Evolutionary conservation across 805 yeast genomes (phyloP).

Genomic region (Wickerhamiella australiensis): DNA sequence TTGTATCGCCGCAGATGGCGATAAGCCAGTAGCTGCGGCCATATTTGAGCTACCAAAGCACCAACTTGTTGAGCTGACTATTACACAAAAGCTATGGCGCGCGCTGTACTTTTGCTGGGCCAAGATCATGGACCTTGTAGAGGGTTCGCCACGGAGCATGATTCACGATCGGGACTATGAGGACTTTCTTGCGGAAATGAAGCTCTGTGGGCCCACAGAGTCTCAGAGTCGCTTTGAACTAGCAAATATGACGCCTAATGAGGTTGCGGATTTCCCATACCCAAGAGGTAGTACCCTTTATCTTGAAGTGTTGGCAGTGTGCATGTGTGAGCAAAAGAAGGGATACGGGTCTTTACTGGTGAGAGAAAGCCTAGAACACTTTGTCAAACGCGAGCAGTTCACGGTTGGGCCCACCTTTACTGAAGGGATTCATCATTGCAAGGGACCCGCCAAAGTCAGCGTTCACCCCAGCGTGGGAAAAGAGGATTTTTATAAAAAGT

Average conservation of each 20-base stretch:
- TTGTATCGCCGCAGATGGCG: background rate
- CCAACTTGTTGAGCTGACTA: background rate
- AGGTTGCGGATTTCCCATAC: background rate
- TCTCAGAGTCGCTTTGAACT: background rate
- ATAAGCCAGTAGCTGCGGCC: background rate
- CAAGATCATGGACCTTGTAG: background rate
- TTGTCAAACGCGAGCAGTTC: background rate
- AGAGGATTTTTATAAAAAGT: background rate
- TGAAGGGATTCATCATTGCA: background rate
- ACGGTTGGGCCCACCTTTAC: background rate
- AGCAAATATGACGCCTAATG: background rate
- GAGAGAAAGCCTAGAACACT: background rate
- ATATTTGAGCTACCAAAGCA: background rate
- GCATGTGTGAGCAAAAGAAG: background rate
- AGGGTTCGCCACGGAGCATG: background rate
- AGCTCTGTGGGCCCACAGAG: background rate
- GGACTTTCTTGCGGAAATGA: background rate
- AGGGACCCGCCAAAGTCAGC: constrained; percentile 3
- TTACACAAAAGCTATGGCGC: background rate
- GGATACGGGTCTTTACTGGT: constrained; percentile 1
- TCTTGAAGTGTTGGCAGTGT: background rate
- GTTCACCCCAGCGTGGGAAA: background rate
- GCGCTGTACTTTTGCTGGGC: background rate
- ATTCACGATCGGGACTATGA: background rate
- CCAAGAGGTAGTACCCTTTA: background rate